Base-by-base conservation (phyloP, 2,329 filamentous ascomycete genomes). In the Calonectria honghensis region DNA sequence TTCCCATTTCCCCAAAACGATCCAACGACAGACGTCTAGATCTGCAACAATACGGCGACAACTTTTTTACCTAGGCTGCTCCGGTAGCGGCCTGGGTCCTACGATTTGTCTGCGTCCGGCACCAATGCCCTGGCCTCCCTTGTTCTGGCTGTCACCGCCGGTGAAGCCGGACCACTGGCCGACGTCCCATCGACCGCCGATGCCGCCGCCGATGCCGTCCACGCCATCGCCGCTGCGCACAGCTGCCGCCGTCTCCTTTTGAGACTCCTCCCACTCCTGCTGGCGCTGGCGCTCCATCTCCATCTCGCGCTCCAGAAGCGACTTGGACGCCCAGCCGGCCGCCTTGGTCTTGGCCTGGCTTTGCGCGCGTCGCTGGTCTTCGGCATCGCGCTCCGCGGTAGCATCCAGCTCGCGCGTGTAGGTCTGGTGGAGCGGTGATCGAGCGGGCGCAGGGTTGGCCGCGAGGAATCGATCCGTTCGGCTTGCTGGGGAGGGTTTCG, bases 291-390 rank as follows among this genome's bases (percentile, higher is more conserved):
- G 89, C 84, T 96, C 94, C 82, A 93, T 88, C 83, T 96, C 94
- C 93, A 96, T 95, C 84, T 96, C 94, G 35, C 93, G 91, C 85
- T 96, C 94, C 1, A 96, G 89, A 13, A 96, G 88, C 0, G 92
- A 94, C 86, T 93, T 94, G 77, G 89, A 89, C 1, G 92, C 92
- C 90, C 90, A 92, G 0, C 91, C 91, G 35, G 87, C 90, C 1
- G 91, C 90, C 82, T 92, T 92, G 27, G 92, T 93, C 82, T 90
- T 89, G 64, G 86, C 84, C 80, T 94, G 92, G 14, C 90, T 88
- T 68, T 90, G 89, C 1, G 86, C 84, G 16, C 92, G 91, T 4
- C 91, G 89, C 31, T 90, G 89, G 81, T 93, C 91, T 79, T 94
- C 92, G 18, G 86, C 88, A 71, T 92, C 90, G 57, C 89, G 91